Conservation (phyloP, 2,329 filamentous ascomycete genomes). For the Venturia oleaginea region DNA sequence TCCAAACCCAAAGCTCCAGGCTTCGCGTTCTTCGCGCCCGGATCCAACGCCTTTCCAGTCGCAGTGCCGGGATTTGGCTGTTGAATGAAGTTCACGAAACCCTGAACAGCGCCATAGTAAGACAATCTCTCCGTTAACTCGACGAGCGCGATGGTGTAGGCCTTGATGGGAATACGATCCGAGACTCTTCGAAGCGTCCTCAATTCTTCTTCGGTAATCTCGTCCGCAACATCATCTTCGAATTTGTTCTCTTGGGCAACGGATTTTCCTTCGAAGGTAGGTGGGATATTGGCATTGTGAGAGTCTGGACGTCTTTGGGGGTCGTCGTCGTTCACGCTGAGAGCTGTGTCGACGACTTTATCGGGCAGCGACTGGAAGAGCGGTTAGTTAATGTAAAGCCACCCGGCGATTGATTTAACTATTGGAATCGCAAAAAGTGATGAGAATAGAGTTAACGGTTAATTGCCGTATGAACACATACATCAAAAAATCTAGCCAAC, state of each 20-base stretch:
- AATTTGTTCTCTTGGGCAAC: constrained; percentile 27
- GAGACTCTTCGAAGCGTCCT: constrained; percentile 33
- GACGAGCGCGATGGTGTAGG: constrained; percentile 49
- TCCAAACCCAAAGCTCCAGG: constrained; percentile 48
- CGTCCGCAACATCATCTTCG: constrained; percentile 17
- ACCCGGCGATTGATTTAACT: too few relatives aligned
- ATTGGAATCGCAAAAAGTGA: too few relatives aligned
- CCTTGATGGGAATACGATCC: constrained; percentile 40
- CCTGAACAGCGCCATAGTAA: constrained; percentile 43
- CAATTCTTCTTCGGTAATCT: constrained; percentile 28
- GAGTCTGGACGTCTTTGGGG: constrained; percentile 22
- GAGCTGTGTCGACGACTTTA: constrained; percentile 21
- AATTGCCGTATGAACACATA: too few relatives aligned
- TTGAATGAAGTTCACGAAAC: constrained; percentile 32
- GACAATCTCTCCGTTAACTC: constrained; percentile 54
- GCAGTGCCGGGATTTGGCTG: constrained; percentile 23
- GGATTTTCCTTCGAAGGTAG: constrained; percentile 30
- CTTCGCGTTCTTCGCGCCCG: constrained; percentile 22
- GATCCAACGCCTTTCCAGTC: too few relatives aligned
- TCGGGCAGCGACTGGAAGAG: neutral
- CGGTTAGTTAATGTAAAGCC: neutral
- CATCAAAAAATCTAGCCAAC: too few relatives aligned
- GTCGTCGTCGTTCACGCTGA: constrained; percentile 27
- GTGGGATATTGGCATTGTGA: constrained; percentile 21
- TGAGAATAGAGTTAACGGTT: too few relatives aligned